Evolutionary conservation across 306 rosid genomes (phyloP), one percentile per base, ranked within the genome.

Genomic region (Malus sieversii): DNA sequence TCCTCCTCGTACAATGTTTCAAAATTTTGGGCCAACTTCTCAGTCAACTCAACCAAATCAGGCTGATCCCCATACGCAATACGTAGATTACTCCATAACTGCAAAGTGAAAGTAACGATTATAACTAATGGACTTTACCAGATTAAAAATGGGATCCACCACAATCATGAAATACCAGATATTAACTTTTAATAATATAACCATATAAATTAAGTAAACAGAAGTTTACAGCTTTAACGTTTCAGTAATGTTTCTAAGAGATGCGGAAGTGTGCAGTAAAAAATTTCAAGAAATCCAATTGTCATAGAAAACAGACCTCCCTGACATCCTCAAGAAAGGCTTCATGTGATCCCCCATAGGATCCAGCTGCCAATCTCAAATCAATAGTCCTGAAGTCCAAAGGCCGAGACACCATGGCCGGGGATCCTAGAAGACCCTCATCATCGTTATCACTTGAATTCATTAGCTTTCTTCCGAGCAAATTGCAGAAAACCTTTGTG

Each of bases 321-420:
- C 82, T 86, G 59, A 96, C 97, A 84, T 96, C 99, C 90, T 96
- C 98, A 63, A 87, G 86, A 85, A 96, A 96, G 74, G 97, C 91
- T 81, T 92, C 97, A 68, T 83, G 91, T 58, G 93, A 90, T 82
- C 97, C 92, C 35, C 87, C 86, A 89, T 96, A 96, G 29, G 96
- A 90, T 80, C 97, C 97, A 66, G 92, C 87, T 78, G 97, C 93
- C 85, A 96, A 76, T 84, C 99, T 87, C 81, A 96, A 84, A 79
- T 96, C 99, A 75, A 96, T 84, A 70, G 99, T 96, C 80, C 99
- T 88, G 79, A 96, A 96, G 82, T 96, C 99, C 82, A 96, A 86
- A 77, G 99, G 99, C 72, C 96, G 88, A 27, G 97, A 83, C 69
- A 96, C 97, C 99, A 92, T 90, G 61, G 93, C 98, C 4, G 98